Conservation (phyloP, 305 asterid genomes). For the Fraxinus sp. region DNA sequence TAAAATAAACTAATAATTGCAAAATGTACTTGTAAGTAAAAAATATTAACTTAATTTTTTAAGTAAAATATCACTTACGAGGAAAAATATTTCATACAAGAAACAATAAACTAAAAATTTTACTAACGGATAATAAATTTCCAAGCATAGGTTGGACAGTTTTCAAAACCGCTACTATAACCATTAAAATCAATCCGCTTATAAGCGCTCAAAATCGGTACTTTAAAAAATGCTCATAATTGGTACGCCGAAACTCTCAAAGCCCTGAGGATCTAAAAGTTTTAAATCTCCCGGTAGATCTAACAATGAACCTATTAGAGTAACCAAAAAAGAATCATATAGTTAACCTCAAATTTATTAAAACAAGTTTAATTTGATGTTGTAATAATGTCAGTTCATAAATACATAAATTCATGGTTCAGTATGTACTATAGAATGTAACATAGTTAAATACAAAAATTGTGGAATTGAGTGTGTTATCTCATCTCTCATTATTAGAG, state of each 20-base stretch:
- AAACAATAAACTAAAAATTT: not conserved
- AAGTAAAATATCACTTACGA: not conserved
- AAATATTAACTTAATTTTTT: not conserved
- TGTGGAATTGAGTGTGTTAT: not conserved
- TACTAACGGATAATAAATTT: not conserved
- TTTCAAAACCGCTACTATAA: not conserved
- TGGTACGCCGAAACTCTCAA: not conserved
- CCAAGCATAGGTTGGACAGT: not conserved
- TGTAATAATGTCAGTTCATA: not conserved
- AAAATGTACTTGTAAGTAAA: not conserved
- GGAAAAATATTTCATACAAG: not conserved
- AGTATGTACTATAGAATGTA: not conserved
- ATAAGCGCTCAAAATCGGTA: not conserved
- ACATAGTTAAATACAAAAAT: not conserved
- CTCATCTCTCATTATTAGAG: not conserved
- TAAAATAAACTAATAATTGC: not conserved
- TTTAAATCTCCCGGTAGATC: not conserved
- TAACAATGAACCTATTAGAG: not conserved
- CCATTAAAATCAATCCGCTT: not conserved
- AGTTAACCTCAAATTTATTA: not conserved
- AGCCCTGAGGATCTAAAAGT: not conserved
- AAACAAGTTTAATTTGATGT: not conserved
- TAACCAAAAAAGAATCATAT: not conserved
- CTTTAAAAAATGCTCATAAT: not conserved
- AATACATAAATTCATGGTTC: not conserved